Base-by-base conservation (phyloP, 176 grass and related monocot genomes). In the Bonia amplexicaulis region DNA sequence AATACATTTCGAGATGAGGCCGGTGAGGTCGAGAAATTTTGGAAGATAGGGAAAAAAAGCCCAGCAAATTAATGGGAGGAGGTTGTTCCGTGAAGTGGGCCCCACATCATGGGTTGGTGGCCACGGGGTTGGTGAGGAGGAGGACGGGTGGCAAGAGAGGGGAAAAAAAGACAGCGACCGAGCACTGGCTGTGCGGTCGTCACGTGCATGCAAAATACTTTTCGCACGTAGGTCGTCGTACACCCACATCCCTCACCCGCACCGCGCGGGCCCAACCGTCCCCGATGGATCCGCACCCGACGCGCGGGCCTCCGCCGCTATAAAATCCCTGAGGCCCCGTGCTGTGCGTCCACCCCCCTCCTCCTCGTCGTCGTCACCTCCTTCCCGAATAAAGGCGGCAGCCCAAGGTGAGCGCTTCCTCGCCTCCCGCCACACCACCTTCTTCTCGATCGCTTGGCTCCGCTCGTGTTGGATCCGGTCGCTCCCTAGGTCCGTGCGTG, bases 351-450 rank as follows among this genome's bases (percentile, higher is more conserved):
- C 52, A 52, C 33, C n/a, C 0, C 0, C 4, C 0, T 5, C n/a
- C 9, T 12, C 3, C 1, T 25, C 66, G 16, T 4, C 59, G 31
- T 33, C 31, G 31, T 64, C 31, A n/a, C n/a, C 31, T 61, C 10
- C 41, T 40, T 17, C 67, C 41, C 55, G 76, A 86, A 80, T 16
- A 72, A 64, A 72, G 41, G 7, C 8, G 65, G 76, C 76, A 51
- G 66, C 84, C 54, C 76, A 79, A 80, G 84, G 84, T 86, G 20
- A 75, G 29, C 54, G 23, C 11, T 46, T 17, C 13, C 44, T 35
- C 65, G 20, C 20, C 2, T 23, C n/a, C 5, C 29, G 14, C 22
- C 4, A 9, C n/a, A 0, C 20, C 11, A 4, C 54, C 61, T 49
- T 59, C 15, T 1, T 63, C 2, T 48, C n/a, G 62, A 7, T 65